Base-by-base conservation (phyloP, 1,139 yeast species). In the Magnusiomyces tetraspermus region DNA sequence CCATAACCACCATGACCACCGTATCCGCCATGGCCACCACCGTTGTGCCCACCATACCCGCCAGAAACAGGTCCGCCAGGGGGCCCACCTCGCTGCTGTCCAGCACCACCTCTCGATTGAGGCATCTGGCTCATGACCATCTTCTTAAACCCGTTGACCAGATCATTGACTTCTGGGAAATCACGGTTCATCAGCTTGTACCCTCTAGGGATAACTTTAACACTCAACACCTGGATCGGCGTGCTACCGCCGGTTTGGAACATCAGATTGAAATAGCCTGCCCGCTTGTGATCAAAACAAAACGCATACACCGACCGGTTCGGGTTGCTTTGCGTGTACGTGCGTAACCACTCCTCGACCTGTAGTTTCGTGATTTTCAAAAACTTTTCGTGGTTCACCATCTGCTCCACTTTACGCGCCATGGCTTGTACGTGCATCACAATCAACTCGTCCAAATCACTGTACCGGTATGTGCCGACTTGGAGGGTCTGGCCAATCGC, bases 131-230 rank as follows among this genome's bases (percentile, higher is more conserved):
- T 53, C 52, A 48, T 54, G 52, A 67, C 67, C 56, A 71, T 64
- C 49, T 77, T 77, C 74, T 92, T 92, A 79, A 92, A 94, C 22
- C 98, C 99, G 64, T 92, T 92, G 72, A 96, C 86, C 63, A 92
- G 76, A 58, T 86, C 80, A 57, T 81, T 81, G 76, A 92, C 88
- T 66, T 85, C 89, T 24, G 96, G 92, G 67, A 90, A 92, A 28
- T 82, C 79, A 65, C 85, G 85, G 28, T 84, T 84, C 67, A 82
- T 82, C 67, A 92, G 75, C 62, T 80, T 82, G 66, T 80, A 92
- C 4, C 97, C 97, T 58, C 83, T 84, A 37, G 94, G 89, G 53
- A 85, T 83, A 13, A 89, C 88, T 68, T 82, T 85, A 42, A 92
- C 96, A 63, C 87, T 87, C 96, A 97, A 88, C 3, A 88, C 82